A percentile compares a stretch with the other conserved stretches of the same genome.
These are phyloP conservation scores for Cladosporium oxysporum DNA, from an alignment of 2,329 filamentous ascomycete genomes.

Conservation along the genomic window DNA sequence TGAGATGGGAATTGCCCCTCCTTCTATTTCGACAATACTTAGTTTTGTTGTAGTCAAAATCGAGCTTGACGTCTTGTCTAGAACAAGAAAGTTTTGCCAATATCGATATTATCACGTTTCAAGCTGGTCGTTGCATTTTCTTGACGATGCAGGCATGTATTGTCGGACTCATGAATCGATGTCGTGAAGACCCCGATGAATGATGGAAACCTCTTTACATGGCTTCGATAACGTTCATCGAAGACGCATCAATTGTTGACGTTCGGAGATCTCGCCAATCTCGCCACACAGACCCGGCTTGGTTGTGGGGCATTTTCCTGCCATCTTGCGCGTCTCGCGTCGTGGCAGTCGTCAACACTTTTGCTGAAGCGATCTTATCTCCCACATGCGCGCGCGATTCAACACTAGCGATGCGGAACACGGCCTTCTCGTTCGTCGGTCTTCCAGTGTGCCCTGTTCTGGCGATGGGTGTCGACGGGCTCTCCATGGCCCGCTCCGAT, in stretches of 20 bases:
- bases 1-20: neutral
- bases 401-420: neutral
- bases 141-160: neutral
- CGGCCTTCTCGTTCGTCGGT: neutral
- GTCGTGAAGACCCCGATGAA: neutral
- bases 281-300: neutral
- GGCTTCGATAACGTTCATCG: neutral
- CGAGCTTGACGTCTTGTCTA: neutral
- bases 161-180: neutral
- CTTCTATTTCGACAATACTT: neutral
- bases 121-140: neutral
- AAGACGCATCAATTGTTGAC: neutral
- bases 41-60: neutral
- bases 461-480: neutral
- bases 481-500: neutral
- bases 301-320: constrained; percentile 6
- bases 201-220: neutral
- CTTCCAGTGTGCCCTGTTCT: neutral
- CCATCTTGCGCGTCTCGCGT: constrained; percentile 3
- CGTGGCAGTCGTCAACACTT: constrained; percentile 13
- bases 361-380: constrained; percentile 1
- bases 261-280: neutral
- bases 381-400: neutral
- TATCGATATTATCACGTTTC: neutral
- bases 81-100: neutral